Evolutionary conservation across 495 filamentous ascomycete genomes (phyloP).

Genomic region (Penicillium daleae): DNA sequence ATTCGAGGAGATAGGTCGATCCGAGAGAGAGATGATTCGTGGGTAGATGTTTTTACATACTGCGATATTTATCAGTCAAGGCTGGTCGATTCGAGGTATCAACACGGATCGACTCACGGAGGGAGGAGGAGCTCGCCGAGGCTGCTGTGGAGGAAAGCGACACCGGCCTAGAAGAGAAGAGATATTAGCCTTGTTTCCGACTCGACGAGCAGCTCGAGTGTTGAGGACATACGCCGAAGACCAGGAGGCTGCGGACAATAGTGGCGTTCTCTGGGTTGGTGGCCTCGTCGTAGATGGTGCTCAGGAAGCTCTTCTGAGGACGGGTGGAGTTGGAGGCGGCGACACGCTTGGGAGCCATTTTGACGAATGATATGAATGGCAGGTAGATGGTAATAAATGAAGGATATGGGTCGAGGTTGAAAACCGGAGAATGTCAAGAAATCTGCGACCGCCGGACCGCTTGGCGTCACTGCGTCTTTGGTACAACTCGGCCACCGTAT

Average conservation of each 20-base stretch:
- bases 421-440: constrained; percentile 40
- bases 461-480: constrained; percentile 47
- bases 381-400: constrained; percentile 7
- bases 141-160: constrained; percentile 74
- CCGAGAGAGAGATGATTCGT: constrained; percentile 11
- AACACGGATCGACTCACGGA: constrained; percentile 56
- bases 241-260: constrained; percentile 70
- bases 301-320: constrained; percentile 54
- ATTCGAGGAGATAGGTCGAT: constrained; percentile 19
- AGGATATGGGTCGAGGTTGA: constrained; percentile 14
- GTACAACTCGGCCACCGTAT: constrained; percentile 42
- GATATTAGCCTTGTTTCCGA: constrained; percentile 23
- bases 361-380: constrained; percentile 16
- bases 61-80: constrained; percentile 13
- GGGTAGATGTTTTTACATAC: constrained; percentile 30
- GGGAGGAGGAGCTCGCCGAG: constrained; percentile 76
- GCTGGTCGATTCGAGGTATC: constrained; percentile 3
- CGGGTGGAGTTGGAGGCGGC: constrained; percentile 37
- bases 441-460: constrained; percentile 40
- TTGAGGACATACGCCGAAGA: constrained; percentile 68
- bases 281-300: constrained; percentile 61
- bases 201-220: background rate
- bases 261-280: constrained; percentile 74
- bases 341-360: constrained; percentile 50
- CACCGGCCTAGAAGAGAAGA: constrained; percentile 57